Percentiles rank a stretch among this genome's conserved stretches.
phyloP scores from a whole-genome alignment of 257 asterid species.

The Eucommia ulmoides region DNA sequence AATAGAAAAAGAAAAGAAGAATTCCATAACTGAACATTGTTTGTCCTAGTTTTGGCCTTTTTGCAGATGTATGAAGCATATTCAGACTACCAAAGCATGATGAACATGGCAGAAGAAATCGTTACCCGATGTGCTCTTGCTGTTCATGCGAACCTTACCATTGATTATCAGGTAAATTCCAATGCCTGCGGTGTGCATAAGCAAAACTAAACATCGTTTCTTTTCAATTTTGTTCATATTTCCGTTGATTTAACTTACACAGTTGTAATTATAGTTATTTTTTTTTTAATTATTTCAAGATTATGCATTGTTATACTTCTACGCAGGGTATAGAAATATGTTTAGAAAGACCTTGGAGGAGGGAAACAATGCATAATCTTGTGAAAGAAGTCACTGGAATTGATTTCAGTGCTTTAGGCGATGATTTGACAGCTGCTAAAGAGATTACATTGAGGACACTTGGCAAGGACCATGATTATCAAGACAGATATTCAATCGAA shows the following conservation, averaged over 20 bases:
- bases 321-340: conserved; percentile 71
- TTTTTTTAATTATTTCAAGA: too few species aligned
- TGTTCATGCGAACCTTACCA: conserved; percentile 61
- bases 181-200: neutral
- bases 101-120: conserved; percentile 88
- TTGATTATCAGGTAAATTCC: conserved; percentile 78
- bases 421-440: conserved; percentile 56
- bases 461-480: conserved; percentile 24
- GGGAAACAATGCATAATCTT: conserved; percentile 93
- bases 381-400: conserved; percentile 83
- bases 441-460: conserved; percentile 36
- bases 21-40: too few species aligned
- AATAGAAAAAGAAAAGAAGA: too few species aligned
- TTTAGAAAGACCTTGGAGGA: conserved; percentile 96
- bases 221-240: too few species aligned
- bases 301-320: conserved; percentile 5
- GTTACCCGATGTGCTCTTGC: conserved; percentile 81
- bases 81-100: conserved; percentile 93
- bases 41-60: neutral
- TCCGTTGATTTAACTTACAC: too few species aligned
- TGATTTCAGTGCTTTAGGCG: conserved; percentile 49
- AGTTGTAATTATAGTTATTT: too few species aligned
- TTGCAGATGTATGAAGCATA: conserved; percentile 92
- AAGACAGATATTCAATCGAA: conserved; percentile 36
- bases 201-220: too few species aligned